These are phyloP conservation scores for Candida hispaniensis DNA, from an alignment of 805 yeast genomes.

Conservation along the genomic window DNA sequence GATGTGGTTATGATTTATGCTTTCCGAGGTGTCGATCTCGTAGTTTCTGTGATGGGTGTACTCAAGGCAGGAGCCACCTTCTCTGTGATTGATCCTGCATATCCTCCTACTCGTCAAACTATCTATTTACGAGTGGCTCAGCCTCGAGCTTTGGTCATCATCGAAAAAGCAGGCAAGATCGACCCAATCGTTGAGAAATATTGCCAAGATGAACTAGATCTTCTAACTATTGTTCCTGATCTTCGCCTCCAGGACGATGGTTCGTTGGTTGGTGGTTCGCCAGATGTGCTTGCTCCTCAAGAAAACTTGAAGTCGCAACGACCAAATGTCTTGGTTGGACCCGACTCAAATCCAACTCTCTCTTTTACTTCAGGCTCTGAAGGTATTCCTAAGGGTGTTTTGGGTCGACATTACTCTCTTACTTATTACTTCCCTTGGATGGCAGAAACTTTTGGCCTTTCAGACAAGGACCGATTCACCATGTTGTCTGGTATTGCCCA, in stretches of 20 bases:
- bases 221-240: conserved; percentile 64
- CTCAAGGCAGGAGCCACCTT: conserved; percentile 98
- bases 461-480: conserved; percentile 78
- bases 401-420: conserved; percentile 92
- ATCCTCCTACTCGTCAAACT: conserved; percentile 96
- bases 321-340: conserved; percentile 90
- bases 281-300: conserved; percentile 43
- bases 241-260: conserved; percentile 74
- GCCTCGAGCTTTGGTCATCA: conserved; percentile 83
- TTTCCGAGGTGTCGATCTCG: conserved; percentile 91
- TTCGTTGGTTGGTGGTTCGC: conserved; percentile 41
- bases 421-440: conserved; percentile 99
- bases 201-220: conserved; percentile 58
- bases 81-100: conserved; percentile 97
- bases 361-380: conserved; percentile 97
- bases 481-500: conserved; percentile 99
- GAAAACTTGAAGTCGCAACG: conserved; percentile 41
- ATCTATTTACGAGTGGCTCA: conserved; percentile 86
- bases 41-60: conserved; percentile 96
- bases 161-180: conserved; percentile 79
- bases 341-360: conserved; percentile 93
- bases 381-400: conserved; percentile 97
- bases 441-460: conserved; percentile 72
- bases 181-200: conserved; percentile 70
- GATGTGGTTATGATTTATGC: conserved; percentile 98